Base-by-base conservation (phyloP, 2,329 filamentous ascomycete genomes). In the Domatiomyces globalis region DNA sequence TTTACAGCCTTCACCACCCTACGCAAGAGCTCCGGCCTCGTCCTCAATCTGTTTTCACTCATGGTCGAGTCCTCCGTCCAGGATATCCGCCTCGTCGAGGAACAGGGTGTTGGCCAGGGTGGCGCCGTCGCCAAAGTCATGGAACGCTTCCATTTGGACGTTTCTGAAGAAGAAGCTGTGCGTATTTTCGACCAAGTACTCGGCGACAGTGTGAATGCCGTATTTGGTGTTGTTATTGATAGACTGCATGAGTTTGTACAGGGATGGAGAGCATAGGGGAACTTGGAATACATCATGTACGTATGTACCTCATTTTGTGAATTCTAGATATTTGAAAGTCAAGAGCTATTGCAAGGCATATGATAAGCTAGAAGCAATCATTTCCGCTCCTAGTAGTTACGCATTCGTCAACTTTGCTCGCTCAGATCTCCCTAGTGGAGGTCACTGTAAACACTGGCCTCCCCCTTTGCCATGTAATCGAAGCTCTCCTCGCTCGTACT, bases 1-100 rank as follows among this genome's bases (percentile, higher is more conserved):
- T 95, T 95, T 68, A 85, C 94, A 2, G 87, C 92, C 0, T 98
- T 94, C 69, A 87, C 85, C 1, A 89, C 92, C 0, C 73, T 98
- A 44, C 80, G 92, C 52, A 95, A 96, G 66, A 87, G 82, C 1
- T 86, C 84, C 17, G 94, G 90, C 60, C 73, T 98, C 56, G 94
- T 98, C 43, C 75, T 98, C 25, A 98, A 98, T 63, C 68, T 98
- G 45, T 98, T 98, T 67, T 88, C 86, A 62, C 74, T 98, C 52
- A 98, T 98, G 92, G 85, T 94, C 15, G 88, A 96, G 66, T 90
- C 92, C 42, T 95, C 95, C 63, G 95, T 98, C 54, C 92, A 89
- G 0, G 94, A 96, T 61, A 94, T 98, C 63, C 83, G 85, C 53
- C 77, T 94, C 19, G 88, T 95, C 69, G 85, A 87, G 9, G 89